A percentile compares a stretch with the other conserved stretches of the same genome.
Evolutionary conservation across 2,329 filamentous ascomycete species (phyloP).

Genomic region (Cladophialophora immunda): DNA sequence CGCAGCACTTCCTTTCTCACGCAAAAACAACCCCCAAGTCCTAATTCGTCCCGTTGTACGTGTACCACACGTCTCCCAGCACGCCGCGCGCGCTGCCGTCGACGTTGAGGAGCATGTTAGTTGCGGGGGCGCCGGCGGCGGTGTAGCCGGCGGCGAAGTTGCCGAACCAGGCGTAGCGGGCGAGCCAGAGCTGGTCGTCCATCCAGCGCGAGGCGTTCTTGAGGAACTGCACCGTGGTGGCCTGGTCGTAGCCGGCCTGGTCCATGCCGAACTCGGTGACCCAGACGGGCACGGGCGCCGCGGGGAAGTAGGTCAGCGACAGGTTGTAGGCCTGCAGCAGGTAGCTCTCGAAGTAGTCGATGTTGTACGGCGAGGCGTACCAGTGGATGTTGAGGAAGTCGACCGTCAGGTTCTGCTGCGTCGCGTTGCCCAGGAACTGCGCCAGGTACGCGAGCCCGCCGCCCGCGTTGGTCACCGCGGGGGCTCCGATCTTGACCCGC

Average conservation of each 20-base stretch:
- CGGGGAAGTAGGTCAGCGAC: conserved; percentile 21
- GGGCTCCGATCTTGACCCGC: conserved; percentile 53
- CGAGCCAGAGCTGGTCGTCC: conserved; percentile 48
- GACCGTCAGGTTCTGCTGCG: conserved; percentile 44
- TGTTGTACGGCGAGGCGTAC: conserved; percentile 50
- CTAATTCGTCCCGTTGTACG: conserved; percentile 24
- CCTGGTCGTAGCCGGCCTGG: conserved; percentile 43
- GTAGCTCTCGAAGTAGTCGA: conserved; percentile 49
- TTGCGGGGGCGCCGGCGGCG: conserved; percentile 2
- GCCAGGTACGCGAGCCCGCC: conserved; percentile 50
- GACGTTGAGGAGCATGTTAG: conserved; percentile 41
- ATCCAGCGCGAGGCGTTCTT: conserved; percentile 50
- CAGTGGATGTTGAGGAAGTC: conserved; percentile 55
- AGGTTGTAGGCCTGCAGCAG: conserved; percentile 45
- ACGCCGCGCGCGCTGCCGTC: conserved; percentile 26
- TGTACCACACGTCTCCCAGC: conserved; percentile 29
- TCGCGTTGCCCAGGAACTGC: conserved; percentile 51
- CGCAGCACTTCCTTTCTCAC: no score
- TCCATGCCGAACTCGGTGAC: conserved; percentile 60
- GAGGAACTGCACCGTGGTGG: conserved; percentile 49
- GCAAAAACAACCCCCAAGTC: no score
- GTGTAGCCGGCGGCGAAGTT: conserved; percentile 34
- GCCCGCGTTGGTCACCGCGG: conserved; percentile 50
- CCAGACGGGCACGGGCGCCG: conserved; percentile 51
- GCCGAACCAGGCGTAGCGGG: conserved; percentile 54